Evolutionary conservation across 2,329 filamentous ascomycete species (phyloP), one percentile per base, ranked within the genome.

Genomic region (Dryadomyces quercivorus): DNA sequence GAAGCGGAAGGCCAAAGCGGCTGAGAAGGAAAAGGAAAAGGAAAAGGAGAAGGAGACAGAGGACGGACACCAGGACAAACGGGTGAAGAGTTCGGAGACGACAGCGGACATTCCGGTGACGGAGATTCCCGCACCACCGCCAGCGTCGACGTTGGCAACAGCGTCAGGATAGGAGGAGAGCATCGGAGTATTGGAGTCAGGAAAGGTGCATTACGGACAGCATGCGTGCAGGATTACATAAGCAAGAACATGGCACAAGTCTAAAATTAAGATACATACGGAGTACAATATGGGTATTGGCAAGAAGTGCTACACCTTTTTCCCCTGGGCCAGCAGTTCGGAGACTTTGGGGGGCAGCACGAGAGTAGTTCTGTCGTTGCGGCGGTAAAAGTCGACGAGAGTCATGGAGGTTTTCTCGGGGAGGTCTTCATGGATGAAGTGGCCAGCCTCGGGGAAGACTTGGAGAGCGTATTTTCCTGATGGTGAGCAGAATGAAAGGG

Each of bases 391-490:
- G 65, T 98, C 93, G 1, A 86, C 87, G 52, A 97, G 72, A 9
- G 89, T 78, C 61, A 86, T 76, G 0, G 93, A 93, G 46, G 86
- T 94, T 73, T 92, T 94, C 64, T 90, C 86, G 0, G 93, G 91
- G 51, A 92, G 78, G 67, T 98, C 93, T 68, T 98, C 93, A 60
- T 98, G 93, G 55, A 98, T 82, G 64, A 98, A 98, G 67, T 98
- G 93, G 0, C 93, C 93, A 1, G 93, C 90, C 66, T 95, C 88
- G 0, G 93, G 91, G 62, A 97, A 87, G 7, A 98, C 91, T 62
- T 95, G 88, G 48, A 98, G 74, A 55, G 95, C 90, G 65, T 97
- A 98, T 75, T 97, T 97, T 5, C 91, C 85, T 82, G 58, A 51
- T 10, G 12, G 26, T 36, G 26, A 22, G 13, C 18, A 2, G 44